Evolutionary conservation across 2,329 filamentous ascomycete genomes (phyloP).

Genomic region (Penicillium griseofulvum): DNA sequence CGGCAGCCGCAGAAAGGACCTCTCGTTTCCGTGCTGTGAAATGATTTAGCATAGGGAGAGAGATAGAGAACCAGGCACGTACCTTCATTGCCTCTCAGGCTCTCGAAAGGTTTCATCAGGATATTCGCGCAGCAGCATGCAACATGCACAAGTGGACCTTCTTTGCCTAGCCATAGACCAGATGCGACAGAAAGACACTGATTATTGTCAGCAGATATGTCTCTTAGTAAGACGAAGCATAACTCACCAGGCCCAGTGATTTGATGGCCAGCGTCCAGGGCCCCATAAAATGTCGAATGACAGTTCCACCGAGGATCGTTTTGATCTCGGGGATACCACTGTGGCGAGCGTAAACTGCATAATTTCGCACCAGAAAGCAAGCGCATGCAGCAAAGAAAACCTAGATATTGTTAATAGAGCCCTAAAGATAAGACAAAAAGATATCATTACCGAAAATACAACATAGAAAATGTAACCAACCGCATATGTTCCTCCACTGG

Average conservation of each 20-base stretch:
- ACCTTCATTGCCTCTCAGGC: constrained; percentile 85
- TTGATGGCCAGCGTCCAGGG: constrained; percentile 87
- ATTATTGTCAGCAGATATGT: constrained; percentile 16
- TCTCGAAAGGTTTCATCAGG: constrained; percentile 83
- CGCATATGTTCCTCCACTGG: constrained; percentile 69
- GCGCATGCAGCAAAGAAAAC: constrained; percentile 74
- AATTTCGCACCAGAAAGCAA: constrained; percentile 75
- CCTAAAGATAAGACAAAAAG: neutral
- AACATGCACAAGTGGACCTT: constrained; percentile 92
- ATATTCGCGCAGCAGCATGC: constrained; percentile 94
- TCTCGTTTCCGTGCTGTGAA: constrained; percentile 80
- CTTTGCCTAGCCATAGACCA: constrained; percentile 94
- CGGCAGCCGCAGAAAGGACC: constrained; percentile 85
- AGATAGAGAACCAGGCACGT: constrained; percentile 16
- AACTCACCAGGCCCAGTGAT: constrained; percentile 75
- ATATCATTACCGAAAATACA: constrained; percentile 67
- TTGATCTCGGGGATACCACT: constrained; percentile 98
- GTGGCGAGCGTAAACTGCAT: constrained; percentile 84
- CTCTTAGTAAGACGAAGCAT: neutral
- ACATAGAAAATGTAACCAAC: constrained; percentile 86
- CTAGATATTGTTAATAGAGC: constrained; percentile 46
- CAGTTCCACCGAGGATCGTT: constrained; percentile 88
- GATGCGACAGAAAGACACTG: constrained; percentile 88
- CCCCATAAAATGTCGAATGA: constrained; percentile 83
- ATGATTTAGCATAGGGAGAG: constrained; percentile 10